Evolutionary conservation across 1,284 basidiomycete genomes (phyloP), one percentile per base, ranked within the genome.

Genomic region (Butyriboletus regius): DNA sequence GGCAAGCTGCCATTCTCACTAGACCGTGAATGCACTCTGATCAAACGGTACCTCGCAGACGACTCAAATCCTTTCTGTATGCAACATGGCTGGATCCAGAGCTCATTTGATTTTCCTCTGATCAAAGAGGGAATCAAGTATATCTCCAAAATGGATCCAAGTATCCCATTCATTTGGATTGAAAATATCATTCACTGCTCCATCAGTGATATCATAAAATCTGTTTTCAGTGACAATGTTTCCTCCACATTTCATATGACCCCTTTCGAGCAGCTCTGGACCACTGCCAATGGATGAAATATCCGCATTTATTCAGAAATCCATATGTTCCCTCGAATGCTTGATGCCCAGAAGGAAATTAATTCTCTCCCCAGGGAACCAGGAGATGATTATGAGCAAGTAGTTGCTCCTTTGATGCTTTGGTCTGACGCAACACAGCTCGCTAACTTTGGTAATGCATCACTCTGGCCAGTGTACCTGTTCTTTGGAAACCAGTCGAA

Each of bases 391-490:
- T 5, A 22, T 5, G 4, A 22, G 22, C 22, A 22, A 22, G 22
- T 22, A 4, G 22, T 22, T 5, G 4, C 22, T 4, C 22, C 4
- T 5, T 22, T 22, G 5, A 22, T 22, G 22, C 4, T 22, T 4
- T 41, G 40, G 40, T 41, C 40, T 15, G 28, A 41, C 0, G 3
- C 28, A 0, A 41, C 17, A 5, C 40, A 41, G 0, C 7, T 41
- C 0, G 8, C 40, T 0, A 41, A 41, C 5, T 41, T 41, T 2
- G n/a, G 17, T 18, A 38, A 60, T 24, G 51, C 58, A 7, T 57
- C 57, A 0, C 48, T 67, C 0, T 69, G 67, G 68, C 68, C 63
- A 0, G 24, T 66, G 0, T 69, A 69, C 13, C 20, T 66, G 0
- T 67, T 35, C 26, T 59, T 67, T 17, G 60, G 63, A 0, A 67